Percentiles rank a stretch among this genome's conserved stretches.
Evolutionary conservation across 108 stramenopile species (phyloP).

Genomic region (Epipyxis sp.): DNA sequence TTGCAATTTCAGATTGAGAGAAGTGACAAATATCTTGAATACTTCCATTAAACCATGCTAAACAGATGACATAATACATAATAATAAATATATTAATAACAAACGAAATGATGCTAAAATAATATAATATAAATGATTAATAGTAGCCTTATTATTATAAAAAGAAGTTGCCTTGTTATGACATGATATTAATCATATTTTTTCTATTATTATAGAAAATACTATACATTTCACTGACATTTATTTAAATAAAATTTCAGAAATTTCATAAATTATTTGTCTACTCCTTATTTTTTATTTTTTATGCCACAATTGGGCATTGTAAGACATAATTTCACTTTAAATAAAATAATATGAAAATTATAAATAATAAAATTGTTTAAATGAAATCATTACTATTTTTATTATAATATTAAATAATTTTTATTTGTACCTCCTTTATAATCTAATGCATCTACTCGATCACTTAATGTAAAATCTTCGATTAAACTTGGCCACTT

Average conservation of each 20-base stretch:
- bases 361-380: not conserved
- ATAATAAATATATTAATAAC: no score
- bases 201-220: not conserved
- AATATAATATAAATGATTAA: not conserved
- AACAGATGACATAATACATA: no score
- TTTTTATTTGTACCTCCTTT: no score
- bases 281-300: not conserved
- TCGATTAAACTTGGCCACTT: constrained; percentile 3
- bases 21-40: no score
- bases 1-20: no score
- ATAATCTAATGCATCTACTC: constrained; percentile 89
- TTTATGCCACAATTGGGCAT: not conserved
- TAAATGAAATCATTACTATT: constrained; percentile 70
- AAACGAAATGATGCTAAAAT: no score
- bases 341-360: not conserved
- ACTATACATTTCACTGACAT: not conserved
- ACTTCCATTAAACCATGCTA: no score
- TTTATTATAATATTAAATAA: constrained; percentile 82
- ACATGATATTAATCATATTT: not conserved
- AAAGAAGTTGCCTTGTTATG: not conserved
- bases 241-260: not conserved
- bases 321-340: not conserved
- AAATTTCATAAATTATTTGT: not conserved
- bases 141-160: not conserved
- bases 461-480: constrained; percentile 71